Percentiles rank a stretch among this genome's conserved stretches.
phyloP scores from a whole-genome alignment of 164 flowering plant genomes.

The Amborella trichopoda region DNA sequence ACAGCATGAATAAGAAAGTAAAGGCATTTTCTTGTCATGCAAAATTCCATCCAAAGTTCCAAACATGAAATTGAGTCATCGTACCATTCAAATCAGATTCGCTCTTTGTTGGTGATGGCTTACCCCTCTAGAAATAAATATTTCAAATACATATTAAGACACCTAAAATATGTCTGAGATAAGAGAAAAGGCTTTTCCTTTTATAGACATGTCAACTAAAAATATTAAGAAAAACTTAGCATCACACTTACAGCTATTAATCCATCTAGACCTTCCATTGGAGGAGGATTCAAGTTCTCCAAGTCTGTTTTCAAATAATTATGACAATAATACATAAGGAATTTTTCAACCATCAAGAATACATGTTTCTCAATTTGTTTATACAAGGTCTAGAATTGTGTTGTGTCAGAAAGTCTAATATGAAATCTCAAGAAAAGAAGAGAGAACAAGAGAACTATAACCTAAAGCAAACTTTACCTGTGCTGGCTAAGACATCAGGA shows the following conservation, averaged over 20 bases:
- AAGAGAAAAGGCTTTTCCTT: neutral
- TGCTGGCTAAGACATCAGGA: slow-evolving; percentile 33
- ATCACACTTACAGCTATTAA: slow-evolving; percentile 45
- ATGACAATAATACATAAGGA: too few relatives aligned
- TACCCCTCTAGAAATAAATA: slow-evolving; percentile 39
- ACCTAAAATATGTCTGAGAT: neutral
- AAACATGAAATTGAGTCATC: too few relatives aligned
- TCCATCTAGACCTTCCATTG: slow-evolving; percentile 72
- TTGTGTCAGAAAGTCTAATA: too few relatives aligned
- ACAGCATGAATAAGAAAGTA: neutral
- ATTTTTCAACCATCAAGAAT: too few relatives aligned
- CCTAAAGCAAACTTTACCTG: too few relatives aligned
- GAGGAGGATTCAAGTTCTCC: slow-evolving; percentile 25
- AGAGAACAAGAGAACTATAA: too few relatives aligned
- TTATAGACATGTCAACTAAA: too few relatives aligned
- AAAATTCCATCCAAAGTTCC: too few relatives aligned
- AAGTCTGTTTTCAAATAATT: slow-evolving; percentile 12
- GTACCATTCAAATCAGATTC: slow-evolving; percentile 46
- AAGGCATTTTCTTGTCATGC: neutral
- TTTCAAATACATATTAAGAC: neutral
- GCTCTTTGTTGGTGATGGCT: slow-evolving; percentile 23
- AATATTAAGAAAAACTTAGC: too few relatives aligned
- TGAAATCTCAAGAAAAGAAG: too few relatives aligned
- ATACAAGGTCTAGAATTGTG: too few relatives aligned
- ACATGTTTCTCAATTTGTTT: too few relatives aligned